Percentiles rank a stretch among this genome's conserved stretches.
These are phyloP conservation scores for Prunella vulgaris DNA, from an alignment of 257 asterid species.

Conservation along the genomic window DNA sequence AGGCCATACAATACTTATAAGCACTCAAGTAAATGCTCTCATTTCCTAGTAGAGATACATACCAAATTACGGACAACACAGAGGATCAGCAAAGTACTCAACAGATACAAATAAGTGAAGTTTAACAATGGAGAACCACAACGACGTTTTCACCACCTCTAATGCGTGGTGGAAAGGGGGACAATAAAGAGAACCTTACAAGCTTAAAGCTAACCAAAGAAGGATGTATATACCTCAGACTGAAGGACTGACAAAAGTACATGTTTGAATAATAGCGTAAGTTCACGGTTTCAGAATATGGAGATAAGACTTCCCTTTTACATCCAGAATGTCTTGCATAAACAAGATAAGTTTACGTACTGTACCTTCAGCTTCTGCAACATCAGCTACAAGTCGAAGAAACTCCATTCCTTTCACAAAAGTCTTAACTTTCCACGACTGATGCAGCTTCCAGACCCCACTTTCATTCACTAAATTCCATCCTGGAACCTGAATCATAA, in stretches of 20 bases:
- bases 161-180: not conserved
- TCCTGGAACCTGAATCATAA: slow-evolving; percentile 57
- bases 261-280: not conserved
- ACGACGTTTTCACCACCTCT: not conserved
- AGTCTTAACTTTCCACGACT: slow-evolving; percentile 84
- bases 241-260: not conserved
- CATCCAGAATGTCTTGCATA: not conserved
- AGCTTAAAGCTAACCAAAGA: not conserved
- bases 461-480: slow-evolving; percentile 73
- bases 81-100: not conserved
- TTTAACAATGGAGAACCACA: not conserved
- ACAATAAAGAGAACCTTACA: not conserved
- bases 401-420: slow-evolving; percentile 84
- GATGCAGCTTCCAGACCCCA: slow-evolving; percentile 64
- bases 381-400: slow-evolving; percentile 67
- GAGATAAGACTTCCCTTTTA: not conserved
- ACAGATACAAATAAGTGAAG: not conserved
- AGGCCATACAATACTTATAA: not conserved
- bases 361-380: slow-evolving; percentile 92
- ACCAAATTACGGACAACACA: not conserved
- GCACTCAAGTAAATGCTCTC: not conserved
- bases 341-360: slow-evolving; percentile 13
- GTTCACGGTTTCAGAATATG: not conserved
- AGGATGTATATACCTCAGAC: not conserved
- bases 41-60: not conserved